phyloP scores from a whole-genome alignment of 2,329 filamentous ascomycete species.

The Achaetomium macrosporum region DNA sequence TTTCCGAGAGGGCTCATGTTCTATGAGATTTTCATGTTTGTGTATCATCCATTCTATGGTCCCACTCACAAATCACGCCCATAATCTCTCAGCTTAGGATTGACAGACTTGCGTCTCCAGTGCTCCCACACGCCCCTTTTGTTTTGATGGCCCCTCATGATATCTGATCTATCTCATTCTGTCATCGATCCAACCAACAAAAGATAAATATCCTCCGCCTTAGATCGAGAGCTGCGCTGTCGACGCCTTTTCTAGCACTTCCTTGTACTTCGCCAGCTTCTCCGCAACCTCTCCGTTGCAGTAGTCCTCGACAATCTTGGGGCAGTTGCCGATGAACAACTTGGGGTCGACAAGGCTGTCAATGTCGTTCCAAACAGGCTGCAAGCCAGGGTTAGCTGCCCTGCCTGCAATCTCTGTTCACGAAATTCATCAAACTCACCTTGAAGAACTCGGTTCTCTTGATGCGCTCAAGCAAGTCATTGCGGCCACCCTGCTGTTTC shows the following conservation, averaged over 20 bases:
- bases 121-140: neutral
- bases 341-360: slow-evolving; percentile 61
- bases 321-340: slow-evolving; percentile 32
- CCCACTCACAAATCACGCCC: neutral
- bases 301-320: slow-evolving; percentile 25
- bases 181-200: neutral
- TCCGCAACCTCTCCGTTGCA: slow-evolving; percentile 23
- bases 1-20: too few species aligned
- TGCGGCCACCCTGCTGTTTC: slow-evolving; percentile 58
- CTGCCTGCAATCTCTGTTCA: too few species aligned
- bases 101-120: neutral
- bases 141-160: neutral
- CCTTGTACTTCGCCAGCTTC: slow-evolving; percentile 22
- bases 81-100: neutral
- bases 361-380: slow-evolving; percentile 60
- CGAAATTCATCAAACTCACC: neutral
- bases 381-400: neutral
- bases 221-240: slow-evolving; percentile 25
- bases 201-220: neutral
- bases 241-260: slow-evolving; percentile 15
- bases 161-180: too few species aligned
- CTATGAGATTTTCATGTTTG: neutral
- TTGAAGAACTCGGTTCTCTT: slow-evolving; percentile 66
- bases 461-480: slow-evolving; percentile 79
- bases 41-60: neutral